Evolutionary conservation across 192 early-diverging fungal species (phyloP).

Genomic region (Rhizoclosmatium globosum): DNA sequence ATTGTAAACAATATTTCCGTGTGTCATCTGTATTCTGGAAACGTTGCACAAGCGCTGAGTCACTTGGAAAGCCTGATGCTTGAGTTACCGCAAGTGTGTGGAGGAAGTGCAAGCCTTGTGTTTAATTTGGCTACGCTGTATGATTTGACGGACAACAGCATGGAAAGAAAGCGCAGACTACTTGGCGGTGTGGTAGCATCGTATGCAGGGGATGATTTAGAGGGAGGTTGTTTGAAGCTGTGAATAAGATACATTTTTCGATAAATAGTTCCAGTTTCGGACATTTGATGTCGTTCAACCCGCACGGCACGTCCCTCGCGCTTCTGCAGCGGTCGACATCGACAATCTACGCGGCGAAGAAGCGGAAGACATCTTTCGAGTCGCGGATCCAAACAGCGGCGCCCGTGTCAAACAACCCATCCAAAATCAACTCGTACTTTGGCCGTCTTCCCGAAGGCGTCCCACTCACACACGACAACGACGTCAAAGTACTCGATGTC

Average conservation of each 20-base stretch:
- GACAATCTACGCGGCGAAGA: background rate
- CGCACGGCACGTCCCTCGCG: background rate
- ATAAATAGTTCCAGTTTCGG: background rate
- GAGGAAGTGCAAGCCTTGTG: slow-evolving; percentile 36
- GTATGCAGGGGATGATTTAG: slow-evolving; percentile 54
- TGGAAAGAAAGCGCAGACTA: slow-evolving; percentile 51
- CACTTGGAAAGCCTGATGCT: slow-evolving; percentile 49
- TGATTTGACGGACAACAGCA: slow-evolving; percentile 50
- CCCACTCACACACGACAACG: background rate
- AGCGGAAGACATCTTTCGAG: background rate
- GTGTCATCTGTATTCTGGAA: slow-evolving; percentile 53
- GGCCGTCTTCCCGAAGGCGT: background rate
- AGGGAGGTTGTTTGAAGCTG: slow-evolving; percentile 48
- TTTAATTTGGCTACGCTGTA: slow-evolving; percentile 58
- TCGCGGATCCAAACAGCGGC: background rate
- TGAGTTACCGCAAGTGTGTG: slow-evolving; percentile 41
- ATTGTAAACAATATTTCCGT: slow-evolving; percentile 58
- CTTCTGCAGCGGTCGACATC: background rate
- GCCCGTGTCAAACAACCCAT: background rate
- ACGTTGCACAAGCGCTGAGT: slow-evolving; percentile 47
- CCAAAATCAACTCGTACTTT: slow-evolving; percentile 7
- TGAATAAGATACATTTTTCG: background rate
- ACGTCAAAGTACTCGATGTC: background rate
- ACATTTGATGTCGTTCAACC: background rate
- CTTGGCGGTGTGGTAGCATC: slow-evolving; percentile 45